Conservation (phyloP, 1,284 basidiomycete species). For the Trametes polyzona region DNA sequence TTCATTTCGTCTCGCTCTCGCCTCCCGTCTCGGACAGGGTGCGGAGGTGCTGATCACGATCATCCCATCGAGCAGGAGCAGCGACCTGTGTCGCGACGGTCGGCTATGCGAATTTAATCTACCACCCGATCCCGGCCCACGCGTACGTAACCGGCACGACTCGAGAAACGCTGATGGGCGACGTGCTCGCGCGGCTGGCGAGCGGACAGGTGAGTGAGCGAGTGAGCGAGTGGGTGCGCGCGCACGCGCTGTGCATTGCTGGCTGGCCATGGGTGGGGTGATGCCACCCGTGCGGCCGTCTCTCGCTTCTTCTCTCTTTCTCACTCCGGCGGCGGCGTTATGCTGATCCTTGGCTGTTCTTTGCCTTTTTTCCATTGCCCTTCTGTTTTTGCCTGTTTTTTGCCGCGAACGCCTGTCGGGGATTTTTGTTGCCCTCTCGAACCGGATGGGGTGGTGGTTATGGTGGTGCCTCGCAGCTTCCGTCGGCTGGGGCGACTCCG, state of each 20-base stretch:
- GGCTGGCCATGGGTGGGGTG: background rate
- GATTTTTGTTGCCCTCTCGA: background rate
- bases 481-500: slow-evolving; percentile 46
- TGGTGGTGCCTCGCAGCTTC: slow-evolving; percentile 41
- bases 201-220: slow-evolving; percentile 55
- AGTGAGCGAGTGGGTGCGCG: too few species aligned
- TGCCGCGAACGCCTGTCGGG: background rate
- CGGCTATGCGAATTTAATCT: slow-evolving; percentile 60
- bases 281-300: background rate
- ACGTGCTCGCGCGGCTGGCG: slow-evolving; percentile 57
- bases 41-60: slow-evolving; percentile 37
- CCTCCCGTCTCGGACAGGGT: background rate
- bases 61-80: slow-evolving; percentile 39
- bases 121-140: slow-evolving; percentile 51
- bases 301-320: background rate
- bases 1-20: too few species aligned
- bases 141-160: slow-evolving; percentile 54
- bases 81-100: slow-evolving; percentile 60
- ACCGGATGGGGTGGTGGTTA: background rate
- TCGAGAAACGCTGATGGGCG: slow-evolving; percentile 66
- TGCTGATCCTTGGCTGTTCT: slow-evolving; percentile 22
- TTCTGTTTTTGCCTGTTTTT: background rate
- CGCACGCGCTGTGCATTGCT: background rate
- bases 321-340: slow-evolving; percentile 15
- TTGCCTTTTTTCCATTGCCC: slow-evolving; percentile 30